Evolutionary conservation across 2,329 filamentous ascomycete genomes (phyloP).

Genomic region (Sphaerostilbella broomeana): DNA sequence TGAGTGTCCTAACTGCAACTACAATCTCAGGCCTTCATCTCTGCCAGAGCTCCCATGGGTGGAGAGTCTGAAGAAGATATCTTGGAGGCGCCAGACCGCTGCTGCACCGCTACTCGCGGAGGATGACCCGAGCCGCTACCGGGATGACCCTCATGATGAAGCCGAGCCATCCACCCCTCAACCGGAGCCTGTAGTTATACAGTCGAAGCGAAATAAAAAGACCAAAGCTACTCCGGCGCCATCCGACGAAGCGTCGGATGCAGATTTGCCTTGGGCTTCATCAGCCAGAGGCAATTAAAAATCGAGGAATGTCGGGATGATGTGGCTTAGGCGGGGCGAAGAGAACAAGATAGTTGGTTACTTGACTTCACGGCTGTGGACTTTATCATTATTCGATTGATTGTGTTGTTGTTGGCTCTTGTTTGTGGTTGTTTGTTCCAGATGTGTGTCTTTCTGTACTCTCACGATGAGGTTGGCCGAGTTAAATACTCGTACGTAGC

Average conservation of each 20-base stretch:
- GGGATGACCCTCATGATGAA: constrained; percentile 19
- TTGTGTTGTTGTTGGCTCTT: too few species aligned
- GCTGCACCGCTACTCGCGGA: constrained; percentile 19
- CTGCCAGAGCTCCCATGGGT: constrained; percentile 32
- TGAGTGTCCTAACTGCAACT: constrained; percentile 36
- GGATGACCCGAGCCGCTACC: constrained; percentile 22
- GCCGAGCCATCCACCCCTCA: constrained; percentile 1
- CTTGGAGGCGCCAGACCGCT: constrained; percentile 16
- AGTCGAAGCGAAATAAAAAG: constrained; percentile 19
- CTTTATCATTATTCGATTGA: too few species aligned
- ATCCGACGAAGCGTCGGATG: constrained; percentile 6
- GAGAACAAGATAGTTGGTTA: not conserved
- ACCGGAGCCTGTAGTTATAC: constrained; percentile 20
- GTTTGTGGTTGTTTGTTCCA: too few species aligned
- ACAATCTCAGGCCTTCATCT: constrained; percentile 29
- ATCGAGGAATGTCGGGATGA: not conserved
- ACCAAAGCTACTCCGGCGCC: constrained; percentile 18
- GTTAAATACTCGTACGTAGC: too few species aligned
- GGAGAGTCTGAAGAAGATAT: constrained; percentile 15
- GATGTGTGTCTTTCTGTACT: not conserved
- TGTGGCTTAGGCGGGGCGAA: not conserved
- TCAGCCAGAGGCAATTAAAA: constrained; percentile 5
- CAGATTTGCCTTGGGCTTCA: constrained; percentile 1
- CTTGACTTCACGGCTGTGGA: too few species aligned
- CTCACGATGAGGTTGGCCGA: too few species aligned